Evolutionary conservation across 1,284 basidiomycete species (phyloP).

Genomic region (Irpex lacteus): DNA sequence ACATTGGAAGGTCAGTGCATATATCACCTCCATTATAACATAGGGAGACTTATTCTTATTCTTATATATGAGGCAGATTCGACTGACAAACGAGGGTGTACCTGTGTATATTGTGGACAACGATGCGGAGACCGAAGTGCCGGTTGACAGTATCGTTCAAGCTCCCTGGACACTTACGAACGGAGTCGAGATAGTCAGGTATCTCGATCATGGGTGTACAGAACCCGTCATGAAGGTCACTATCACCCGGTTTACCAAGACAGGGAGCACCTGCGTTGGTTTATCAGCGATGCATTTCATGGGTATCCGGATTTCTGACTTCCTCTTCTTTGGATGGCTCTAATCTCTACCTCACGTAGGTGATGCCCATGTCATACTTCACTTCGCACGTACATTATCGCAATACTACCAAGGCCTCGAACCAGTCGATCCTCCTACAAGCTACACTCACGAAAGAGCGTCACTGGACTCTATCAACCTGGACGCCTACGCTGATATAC

Average conservation of each 20-base stretch:
- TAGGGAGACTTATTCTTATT: not conserved
- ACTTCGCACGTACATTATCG: slow-evolving; percentile 16
- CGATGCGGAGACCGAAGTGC: slow-evolving; percentile 12
- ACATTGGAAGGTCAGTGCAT: slow-evolving; percentile 11
- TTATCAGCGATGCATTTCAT: slow-evolving; percentile 12
- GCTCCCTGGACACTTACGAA: slow-evolving; percentile 9
- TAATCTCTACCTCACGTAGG: slow-evolving; percentile 5
- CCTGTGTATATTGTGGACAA: slow-evolving; percentile 15
- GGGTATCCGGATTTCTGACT: slow-evolving; percentile 4
- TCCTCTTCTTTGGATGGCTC: not conserved
- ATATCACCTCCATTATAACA: not conserved
- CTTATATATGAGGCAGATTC: slow-evolving; percentile 7
- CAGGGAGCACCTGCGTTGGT: slow-evolving; percentile 16
- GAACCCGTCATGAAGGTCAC: slow-evolving; percentile 16
- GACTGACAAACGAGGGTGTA: slow-evolving; percentile 12
- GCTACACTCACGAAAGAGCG: slow-evolving; percentile 1
- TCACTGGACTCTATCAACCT: slow-evolving; percentile 1
- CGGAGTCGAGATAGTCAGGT: slow-evolving; percentile 4
- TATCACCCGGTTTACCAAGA: slow-evolving; percentile 12
- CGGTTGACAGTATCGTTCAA: slow-evolving; percentile 12
- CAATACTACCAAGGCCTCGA: slow-evolving; percentile 18
- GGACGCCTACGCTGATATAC: not conserved
- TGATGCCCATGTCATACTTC: slow-evolving; percentile 11
- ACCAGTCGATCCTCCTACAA: slow-evolving; percentile 13
- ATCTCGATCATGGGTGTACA: slow-evolving; percentile 9